Evolutionary conservation across 768 basidiomycete species (phyloP), one percentile per base, ranked within the genome.

Genomic region (Leccinum disarticulatum): DNA sequence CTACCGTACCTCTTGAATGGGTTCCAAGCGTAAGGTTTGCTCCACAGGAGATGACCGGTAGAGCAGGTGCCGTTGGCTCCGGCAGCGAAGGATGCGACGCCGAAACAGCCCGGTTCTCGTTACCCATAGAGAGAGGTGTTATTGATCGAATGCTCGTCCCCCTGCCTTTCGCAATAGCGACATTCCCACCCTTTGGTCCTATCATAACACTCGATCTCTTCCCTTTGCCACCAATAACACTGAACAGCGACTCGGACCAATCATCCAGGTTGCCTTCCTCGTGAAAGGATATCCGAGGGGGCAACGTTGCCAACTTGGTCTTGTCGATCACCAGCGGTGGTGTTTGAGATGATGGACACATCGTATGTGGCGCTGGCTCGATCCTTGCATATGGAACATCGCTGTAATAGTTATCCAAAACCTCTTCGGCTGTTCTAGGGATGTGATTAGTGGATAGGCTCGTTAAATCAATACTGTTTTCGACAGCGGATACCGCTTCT

Each of bases 251-350:
- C 64, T 82, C 78, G 10, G 81, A 77, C 86, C 86, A 87, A 28
- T 77, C 76, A 10, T 78, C 76, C 28, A 86, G 73, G 61, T 80
- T 84, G 11, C 59, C 57, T 54, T 81, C 79, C 36, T 77, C 76
- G 59, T 84, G 82, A 30, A 86, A 73, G 5, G 84, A 86, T 31
- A 87, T 65, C 14, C 86, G 80, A 11, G 86, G 86, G 0, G 86
- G 81, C 31, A 66, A 31, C 17, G 51, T 61, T 11, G 62, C 66
- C n/a, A 68, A 36, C 50, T 63, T 65, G 31, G 55, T 60, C 56
- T 70, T 68, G 57, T 70, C 71, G 41, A 76, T 66, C 49, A 75
- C 65, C 11, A 78, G 61, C 36, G 76, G 74, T 14, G 71, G 73
- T 35, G 62, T 74, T 54, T 66, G 69, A 22, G 61, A 61, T 54